Conservation (phyloP, 352 stramenopile genomes). For the Phytophthora idaei region DNA sequence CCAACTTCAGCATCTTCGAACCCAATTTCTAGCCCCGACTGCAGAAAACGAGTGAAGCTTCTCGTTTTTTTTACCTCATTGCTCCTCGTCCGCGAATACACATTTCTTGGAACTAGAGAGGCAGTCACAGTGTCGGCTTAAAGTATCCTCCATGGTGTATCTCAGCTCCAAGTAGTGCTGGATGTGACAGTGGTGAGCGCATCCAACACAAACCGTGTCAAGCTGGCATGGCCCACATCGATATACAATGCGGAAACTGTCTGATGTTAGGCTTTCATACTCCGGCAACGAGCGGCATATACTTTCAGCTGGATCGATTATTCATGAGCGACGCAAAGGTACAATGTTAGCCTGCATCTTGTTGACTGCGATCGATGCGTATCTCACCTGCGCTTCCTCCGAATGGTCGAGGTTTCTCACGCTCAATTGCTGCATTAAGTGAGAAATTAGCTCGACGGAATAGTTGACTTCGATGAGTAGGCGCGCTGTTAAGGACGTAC, state of each 20-base stretch:
- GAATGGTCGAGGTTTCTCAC: slow-evolving; percentile 39
- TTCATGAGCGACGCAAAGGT: neutral
- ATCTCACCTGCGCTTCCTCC: slow-evolving; percentile 47
- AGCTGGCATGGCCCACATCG: slow-evolving; percentile 60
- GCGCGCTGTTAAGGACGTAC: slow-evolving; percentile 20
- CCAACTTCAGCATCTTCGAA: slow-evolving; percentile 73
- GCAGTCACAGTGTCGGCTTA: slow-evolving; percentile 63
- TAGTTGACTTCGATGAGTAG: neutral
- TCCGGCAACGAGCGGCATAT: slow-evolving; percentile 57
- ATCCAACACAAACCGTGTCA: slow-evolving; percentile 65
- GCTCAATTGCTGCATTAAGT: slow-evolving; percentile 31
- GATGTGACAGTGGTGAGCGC: slow-evolving; percentile 66
- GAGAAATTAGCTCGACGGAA: neutral
- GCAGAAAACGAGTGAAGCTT: slow-evolving; percentile 15
- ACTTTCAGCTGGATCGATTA: slow-evolving; percentile 36
- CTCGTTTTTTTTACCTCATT: slow-evolving; percentile 10
- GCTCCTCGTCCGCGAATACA: slow-evolving; percentile 31
- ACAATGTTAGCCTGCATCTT: slow-evolving; percentile 1
- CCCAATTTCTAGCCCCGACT: slow-evolving; percentile 48
- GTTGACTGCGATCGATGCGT: neutral
- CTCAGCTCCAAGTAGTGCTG: slow-evolving; percentile 64
- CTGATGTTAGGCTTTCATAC: slow-evolving; percentile 69
- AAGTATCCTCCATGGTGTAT: slow-evolving; percentile 60
- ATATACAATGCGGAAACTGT: slow-evolving; percentile 77
- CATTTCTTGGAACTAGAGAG: slow-evolving; percentile 40